phyloP scores from a whole-genome alignment of 495 filamentous ascomycete genomes.

The Talaromyces wortmannii region DNA sequence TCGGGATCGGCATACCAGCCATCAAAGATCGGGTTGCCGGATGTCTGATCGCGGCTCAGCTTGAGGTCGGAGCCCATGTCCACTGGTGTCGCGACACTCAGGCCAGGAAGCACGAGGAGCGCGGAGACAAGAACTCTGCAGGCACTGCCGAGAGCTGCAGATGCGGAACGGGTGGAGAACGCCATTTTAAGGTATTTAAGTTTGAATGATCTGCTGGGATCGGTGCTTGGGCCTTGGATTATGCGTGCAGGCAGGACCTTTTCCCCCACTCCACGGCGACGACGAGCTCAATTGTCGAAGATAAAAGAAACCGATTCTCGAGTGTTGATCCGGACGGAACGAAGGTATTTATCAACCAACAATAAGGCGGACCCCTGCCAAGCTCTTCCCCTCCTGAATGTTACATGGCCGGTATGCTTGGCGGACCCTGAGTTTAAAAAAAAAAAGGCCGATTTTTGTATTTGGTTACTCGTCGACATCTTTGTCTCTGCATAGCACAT shows the following conservation, averaged over 20 bases:
- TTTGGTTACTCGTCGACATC: too few relatives aligned
- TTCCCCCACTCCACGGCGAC: too few relatives aligned
- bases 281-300: too few relatives aligned
- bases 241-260: too few relatives aligned
- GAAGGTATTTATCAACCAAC: too few relatives aligned
- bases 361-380: neutral
- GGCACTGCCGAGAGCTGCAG: neutral
- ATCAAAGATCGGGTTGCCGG: conserved; percentile 32
- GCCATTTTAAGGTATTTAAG: neutral
- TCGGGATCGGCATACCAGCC: conserved; percentile 45
- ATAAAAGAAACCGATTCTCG: too few relatives aligned
- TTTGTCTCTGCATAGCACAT: neutral
- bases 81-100: neutral
- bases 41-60: neutral
- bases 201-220: neutral
- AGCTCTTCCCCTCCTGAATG: neutral
- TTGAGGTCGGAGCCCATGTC: too few relatives aligned
- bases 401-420: neutral
- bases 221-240: too few relatives aligned
- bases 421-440: neutral
- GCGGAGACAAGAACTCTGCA: neutral
- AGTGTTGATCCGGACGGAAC: too few relatives aligned
- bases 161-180: neutral
- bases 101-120: neutral
- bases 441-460: neutral